phyloP scores from a whole-genome alignment of 2,329 filamentous ascomycete genomes.

The Drechslerella dactyloides region DNA sequence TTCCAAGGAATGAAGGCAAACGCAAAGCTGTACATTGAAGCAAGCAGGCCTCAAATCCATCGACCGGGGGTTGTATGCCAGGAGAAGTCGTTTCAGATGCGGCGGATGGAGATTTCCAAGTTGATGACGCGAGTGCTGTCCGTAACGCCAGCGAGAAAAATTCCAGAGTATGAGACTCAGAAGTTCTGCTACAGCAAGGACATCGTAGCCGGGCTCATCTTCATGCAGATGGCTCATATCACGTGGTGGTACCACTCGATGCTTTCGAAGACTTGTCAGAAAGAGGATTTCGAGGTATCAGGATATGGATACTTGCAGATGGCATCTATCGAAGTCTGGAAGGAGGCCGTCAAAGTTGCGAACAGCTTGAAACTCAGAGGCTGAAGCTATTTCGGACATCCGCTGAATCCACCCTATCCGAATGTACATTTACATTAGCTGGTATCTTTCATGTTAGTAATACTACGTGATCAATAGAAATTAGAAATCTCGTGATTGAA shows the following conservation, averaged over 20 bases:
- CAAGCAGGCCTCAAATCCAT: background rate
- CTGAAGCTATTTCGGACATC: slow-evolving; percentile 4
- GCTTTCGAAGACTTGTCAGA: slow-evolving; percentile 12
- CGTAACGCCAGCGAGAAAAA: slow-evolving; percentile 32
- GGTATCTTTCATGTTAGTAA: no score
- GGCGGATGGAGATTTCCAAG: slow-evolving; percentile 28
- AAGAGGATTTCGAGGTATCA: slow-evolving; percentile 14
- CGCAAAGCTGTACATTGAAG: background rate
- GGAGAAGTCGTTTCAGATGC: slow-evolving; percentile 32
- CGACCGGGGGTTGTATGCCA: background rate
- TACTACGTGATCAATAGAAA: no score
- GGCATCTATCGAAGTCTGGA: slow-evolving; percentile 11
- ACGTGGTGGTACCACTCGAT: slow-evolving; percentile 43
- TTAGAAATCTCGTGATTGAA: no score
- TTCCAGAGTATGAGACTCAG: slow-evolving; percentile 18
- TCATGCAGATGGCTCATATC: slow-evolving; percentile 31
- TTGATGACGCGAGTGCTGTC: slow-evolving; percentile 18
- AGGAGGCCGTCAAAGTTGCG: slow-evolving; percentile 17
- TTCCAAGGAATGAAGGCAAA: background rate
- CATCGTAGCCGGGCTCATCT: slow-evolving; percentile 32
- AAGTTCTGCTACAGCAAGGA: slow-evolving; percentile 26
- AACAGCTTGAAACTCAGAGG: slow-evolving; percentile 17
- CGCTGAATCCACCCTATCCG: no score
- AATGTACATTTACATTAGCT: background rate
- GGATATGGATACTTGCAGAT: slow-evolving; percentile 10